These are phyloP conservation scores for Penicillium occitanis DNA, from an alignment of 2,329 filamentous ascomycete species.

Conservation along the genomic window DNA sequence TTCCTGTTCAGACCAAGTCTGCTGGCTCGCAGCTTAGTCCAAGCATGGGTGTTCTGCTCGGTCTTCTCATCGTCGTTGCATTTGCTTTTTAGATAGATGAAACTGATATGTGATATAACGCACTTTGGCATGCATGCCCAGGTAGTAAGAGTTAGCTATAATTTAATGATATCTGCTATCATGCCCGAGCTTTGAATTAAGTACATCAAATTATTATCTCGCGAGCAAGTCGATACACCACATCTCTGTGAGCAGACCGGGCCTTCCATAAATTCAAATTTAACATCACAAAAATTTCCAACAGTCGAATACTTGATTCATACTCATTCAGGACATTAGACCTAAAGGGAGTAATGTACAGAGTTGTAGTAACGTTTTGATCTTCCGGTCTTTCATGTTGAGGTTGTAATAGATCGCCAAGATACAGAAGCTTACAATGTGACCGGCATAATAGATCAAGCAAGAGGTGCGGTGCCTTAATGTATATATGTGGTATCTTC, in stretches of 20 bases:
- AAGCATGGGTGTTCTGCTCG: neutral
- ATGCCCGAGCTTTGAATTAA: neutral
- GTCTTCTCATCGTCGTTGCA: neutral
- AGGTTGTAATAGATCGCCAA: neutral
- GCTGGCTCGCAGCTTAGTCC: neutral
- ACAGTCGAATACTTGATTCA: neutral
- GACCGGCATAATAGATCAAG: neutral
- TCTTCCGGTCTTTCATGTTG: neutral
- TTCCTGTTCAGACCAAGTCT: neutral
- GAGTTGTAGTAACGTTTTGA: neutral
- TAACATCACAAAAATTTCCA: neutral
- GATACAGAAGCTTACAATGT: neutral
- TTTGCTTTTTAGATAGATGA: neutral
- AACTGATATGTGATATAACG: neutral
- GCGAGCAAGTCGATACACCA: too few relatives aligned
- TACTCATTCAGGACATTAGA: neutral
- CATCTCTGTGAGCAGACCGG: too few relatives aligned
- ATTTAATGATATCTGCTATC: neutral
- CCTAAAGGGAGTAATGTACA: neutral
- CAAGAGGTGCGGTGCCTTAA: neutral
- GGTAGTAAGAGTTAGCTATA: neutral
- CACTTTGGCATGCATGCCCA: neutral
- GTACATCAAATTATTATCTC: too few relatives aligned
- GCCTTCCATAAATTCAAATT: too few relatives aligned
- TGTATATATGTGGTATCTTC: slow-evolving; percentile 21